Evolutionary conservation across 2,329 filamentous ascomycete genomes (phyloP).

Genomic region (Endothia cerciana): DNA sequence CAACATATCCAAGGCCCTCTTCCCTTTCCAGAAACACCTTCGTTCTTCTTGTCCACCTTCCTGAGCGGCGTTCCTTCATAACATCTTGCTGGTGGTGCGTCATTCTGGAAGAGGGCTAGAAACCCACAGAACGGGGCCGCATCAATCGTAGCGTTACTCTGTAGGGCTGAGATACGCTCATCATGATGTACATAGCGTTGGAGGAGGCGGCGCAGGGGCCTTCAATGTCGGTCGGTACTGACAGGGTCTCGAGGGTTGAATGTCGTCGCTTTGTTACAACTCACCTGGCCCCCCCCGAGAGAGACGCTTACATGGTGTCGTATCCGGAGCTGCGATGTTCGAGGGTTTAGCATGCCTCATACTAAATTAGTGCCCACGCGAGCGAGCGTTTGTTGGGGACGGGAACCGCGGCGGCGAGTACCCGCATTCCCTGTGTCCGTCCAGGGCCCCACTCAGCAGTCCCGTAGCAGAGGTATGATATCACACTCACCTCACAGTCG

Average conservation of each 20-base stretch:
- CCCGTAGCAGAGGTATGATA: background rate
- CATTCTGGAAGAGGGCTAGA: background rate
- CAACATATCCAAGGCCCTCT: background rate
- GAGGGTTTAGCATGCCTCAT: background rate
- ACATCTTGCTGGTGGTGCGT: background rate
- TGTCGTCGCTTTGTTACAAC: background rate
- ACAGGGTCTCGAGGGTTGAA: background rate
- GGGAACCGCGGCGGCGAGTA: background rate
- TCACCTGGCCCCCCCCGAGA: background rate
- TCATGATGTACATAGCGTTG: background rate
- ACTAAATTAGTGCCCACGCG: constrained; percentile 1
- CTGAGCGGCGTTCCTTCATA: background rate
- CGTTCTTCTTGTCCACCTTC: background rate
- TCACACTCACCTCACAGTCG: constrained; percentile 12
- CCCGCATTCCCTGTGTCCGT: background rate
- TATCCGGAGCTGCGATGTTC: background rate
- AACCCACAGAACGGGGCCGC: background rate
- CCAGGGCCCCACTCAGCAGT: background rate
- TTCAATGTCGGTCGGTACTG: background rate
- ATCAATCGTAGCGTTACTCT: background rate
- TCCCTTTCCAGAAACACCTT: background rate
- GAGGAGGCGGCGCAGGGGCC: background rate
- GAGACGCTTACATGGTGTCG: background rate
- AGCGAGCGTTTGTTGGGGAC: constrained; percentile 6
- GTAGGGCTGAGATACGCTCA: constrained; percentile 9